phyloP scores from a whole-genome alignment of 2,329 filamentous ascomycete genomes.

The Amauroascus niger region DNA sequence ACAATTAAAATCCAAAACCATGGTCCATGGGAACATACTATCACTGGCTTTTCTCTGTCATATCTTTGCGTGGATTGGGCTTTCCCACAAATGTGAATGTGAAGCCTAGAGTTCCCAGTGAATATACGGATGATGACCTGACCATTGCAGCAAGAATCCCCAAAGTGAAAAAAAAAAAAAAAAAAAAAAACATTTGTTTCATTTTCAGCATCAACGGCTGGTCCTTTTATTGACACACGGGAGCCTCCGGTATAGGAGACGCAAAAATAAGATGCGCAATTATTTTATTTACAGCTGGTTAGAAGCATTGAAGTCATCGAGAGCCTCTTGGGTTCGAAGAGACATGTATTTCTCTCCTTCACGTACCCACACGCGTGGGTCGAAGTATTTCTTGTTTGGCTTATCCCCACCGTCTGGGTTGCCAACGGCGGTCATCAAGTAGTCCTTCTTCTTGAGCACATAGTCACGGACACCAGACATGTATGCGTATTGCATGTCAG shows the following conservation, averaged over 20 bases:
- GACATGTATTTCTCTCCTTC: constrained; percentile 94
- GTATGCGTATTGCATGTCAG: constrained; percentile 95
- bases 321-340: constrained; percentile 65
- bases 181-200: background rate
- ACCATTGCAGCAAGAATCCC: background rate
- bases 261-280: background rate
- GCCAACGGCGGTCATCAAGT: constrained; percentile 74
- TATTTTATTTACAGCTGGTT: constrained; percentile 56
- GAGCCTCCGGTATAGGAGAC: background rate
- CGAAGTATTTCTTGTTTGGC: constrained; percentile 97
- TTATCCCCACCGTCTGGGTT: constrained; percentile 95
- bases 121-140: background rate
- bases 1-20: too few species aligned
- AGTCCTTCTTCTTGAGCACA: constrained; percentile 89
- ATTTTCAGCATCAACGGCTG: constrained; percentile 5
- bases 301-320: constrained; percentile 85
- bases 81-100: too few species aligned
- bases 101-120: too few species aligned
- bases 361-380: constrained; percentile 88
- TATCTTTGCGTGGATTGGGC: too few species aligned
- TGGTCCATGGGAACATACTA: too few species aligned
- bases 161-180: background rate
- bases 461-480: constrained; percentile 87
- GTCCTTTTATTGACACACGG: constrained; percentile 12
- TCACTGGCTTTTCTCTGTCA: too few species aligned